Base-by-base conservation (phyloP, 2,329 filamentous ascomycete species). In the Colletotrichum echinochloae region DNA sequence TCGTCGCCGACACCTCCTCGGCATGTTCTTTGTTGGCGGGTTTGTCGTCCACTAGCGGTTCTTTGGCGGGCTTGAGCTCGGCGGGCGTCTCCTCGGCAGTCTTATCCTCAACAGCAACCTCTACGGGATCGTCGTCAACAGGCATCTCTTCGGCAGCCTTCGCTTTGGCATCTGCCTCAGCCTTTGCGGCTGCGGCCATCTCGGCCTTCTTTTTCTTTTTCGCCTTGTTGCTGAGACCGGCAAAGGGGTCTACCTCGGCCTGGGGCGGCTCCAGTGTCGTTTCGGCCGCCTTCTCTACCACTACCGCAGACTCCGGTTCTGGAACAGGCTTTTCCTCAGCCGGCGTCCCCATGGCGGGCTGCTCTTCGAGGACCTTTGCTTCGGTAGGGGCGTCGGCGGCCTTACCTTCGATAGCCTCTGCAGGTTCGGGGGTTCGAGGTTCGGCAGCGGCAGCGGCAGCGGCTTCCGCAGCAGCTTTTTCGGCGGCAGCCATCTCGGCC, bases 141-240 rank as follows among this genome's bases (percentile, higher is more conserved):
- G 35, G 16, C 48, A 41, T 30, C n/a, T 62, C 23, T 14, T 62
- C 46, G 35, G 26, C 48, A 16, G 23, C 16, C 20, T 62, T 52
- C 5, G 18, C 35, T 28, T 49, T 9, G n/a, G 35, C 44, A 3
- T 39, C 56, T 18, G 60, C 65, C n/a, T 49, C 55, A 30, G 56
- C 23, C 18, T 57, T 46, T 28, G 33, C 56, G 30, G 60, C 61
- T 26, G 51, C 65, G 37, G 56, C 39, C n/a, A 61, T 33, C 23
- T 39, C 46, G 6, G 44, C 57, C 64, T 65, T 63, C 28, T 64
- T 60, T 37, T 71, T 71, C 37, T 67, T 62, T 64, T 65, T 66
- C 28, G 62, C 60, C 23, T 67, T 62, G 44, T 71, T 67, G 30
- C 48, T 61, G 8, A 61, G n/a, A 28, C 39, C 46, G 12, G 46